These are phyloP conservation scores for Heterobasidion irregulare DNA, from an alignment of 1,284 basidiomycete genomes.

Conservation along the genomic window DNA sequence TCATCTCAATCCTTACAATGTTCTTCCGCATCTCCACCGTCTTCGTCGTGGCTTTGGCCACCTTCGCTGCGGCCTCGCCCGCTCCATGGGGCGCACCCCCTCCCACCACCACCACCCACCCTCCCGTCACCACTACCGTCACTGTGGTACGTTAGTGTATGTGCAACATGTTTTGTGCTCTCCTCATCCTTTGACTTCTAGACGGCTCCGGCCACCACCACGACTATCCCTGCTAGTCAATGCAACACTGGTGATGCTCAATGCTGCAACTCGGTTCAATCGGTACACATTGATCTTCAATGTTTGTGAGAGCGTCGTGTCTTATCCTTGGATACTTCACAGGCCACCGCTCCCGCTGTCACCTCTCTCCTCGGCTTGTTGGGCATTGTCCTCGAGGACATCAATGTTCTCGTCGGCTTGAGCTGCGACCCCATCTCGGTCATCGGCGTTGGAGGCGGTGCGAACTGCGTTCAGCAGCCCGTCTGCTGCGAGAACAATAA, in stretches of 20 bases:
- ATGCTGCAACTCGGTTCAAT: slow-evolving; percentile 18
- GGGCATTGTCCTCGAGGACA: slow-evolving; percentile 13
- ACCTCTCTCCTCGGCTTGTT: slow-evolving; percentile 12
- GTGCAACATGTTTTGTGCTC: not conserved
- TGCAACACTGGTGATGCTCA: slow-evolving; percentile 22
- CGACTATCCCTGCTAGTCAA: slow-evolving; percentile 7
- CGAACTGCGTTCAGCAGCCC: slow-evolving; percentile 12
- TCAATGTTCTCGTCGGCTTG: slow-evolving; percentile 16
- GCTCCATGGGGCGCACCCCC: not conserved
- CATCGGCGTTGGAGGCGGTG: slow-evolving; percentile 11
- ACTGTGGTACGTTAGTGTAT: not conserved
- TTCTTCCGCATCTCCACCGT: slow-evolving; percentile 9
- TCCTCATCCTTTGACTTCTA: not conserved
- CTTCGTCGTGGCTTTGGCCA: slow-evolving; percentile 11
- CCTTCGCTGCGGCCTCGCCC: slow-evolving; percentile 14
- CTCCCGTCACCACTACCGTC: not conserved
- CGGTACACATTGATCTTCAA: not conserved
- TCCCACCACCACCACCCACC: not conserved
- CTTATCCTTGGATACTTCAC: not conserved
- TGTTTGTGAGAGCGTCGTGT: not conserved
- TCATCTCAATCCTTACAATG: slow-evolving; percentile 8
- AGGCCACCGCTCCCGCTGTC: not conserved
- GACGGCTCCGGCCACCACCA: slow-evolving; percentile 1
- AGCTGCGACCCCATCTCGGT: slow-evolving; percentile 16
- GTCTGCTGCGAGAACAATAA: slow-evolving; percentile 23